Percentiles rank a stretch among this genome's conserved stretches.
Evolutionary conservation across 2,329 filamentous ascomycete species (phyloP).

Genomic region (Cladophialophora psammophila): DNA sequence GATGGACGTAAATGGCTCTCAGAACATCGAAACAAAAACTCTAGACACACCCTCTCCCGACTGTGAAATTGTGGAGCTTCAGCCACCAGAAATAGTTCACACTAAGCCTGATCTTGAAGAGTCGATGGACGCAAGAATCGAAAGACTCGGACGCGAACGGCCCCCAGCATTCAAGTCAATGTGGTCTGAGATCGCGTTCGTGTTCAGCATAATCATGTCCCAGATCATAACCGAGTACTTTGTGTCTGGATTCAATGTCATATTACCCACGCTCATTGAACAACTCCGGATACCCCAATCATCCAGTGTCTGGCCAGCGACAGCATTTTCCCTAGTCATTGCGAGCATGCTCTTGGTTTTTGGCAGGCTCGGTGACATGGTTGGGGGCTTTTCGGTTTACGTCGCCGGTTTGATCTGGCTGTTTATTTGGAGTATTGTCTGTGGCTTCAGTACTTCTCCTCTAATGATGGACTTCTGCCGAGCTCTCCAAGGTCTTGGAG

Average conservation of each 20-base stretch:
- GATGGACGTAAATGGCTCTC: background rate
- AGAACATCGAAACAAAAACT: conserved; percentile 1
- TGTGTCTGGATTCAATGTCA: conserved; percentile 74
- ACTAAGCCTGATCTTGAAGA: conserved; percentile 36
- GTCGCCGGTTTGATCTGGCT: conserved; percentile 70
- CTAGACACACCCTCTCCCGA: background rate
- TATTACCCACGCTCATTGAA: conserved; percentile 70
- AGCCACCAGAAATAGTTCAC: conserved; percentile 15
- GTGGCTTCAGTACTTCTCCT: conserved; percentile 72
- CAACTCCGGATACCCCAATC: conserved; percentile 72
- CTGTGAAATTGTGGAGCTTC: background rate
- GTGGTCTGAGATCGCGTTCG: conserved; percentile 68
- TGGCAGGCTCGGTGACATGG: conserved; percentile 65
- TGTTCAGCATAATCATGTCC: conserved; percentile 67
- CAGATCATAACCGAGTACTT: conserved; percentile 76
- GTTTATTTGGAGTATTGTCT: conserved; percentile 71
- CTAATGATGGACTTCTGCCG: conserved; percentile 76
- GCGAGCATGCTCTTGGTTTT: conserved; percentile 61
- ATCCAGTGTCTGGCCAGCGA: conserved; percentile 64
- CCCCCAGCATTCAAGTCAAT: conserved; percentile 63
- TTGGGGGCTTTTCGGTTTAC: conserved; percentile 69
- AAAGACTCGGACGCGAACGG: conserved; percentile 68
- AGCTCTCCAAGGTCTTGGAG: conserved; percentile 75
- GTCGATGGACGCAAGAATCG: conserved; percentile 50
- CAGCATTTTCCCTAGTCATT: conserved; percentile 59